phyloP scores from a whole-genome alignment of 139 green algal genomes.

The Chlamydomonas sp. region DNA sequence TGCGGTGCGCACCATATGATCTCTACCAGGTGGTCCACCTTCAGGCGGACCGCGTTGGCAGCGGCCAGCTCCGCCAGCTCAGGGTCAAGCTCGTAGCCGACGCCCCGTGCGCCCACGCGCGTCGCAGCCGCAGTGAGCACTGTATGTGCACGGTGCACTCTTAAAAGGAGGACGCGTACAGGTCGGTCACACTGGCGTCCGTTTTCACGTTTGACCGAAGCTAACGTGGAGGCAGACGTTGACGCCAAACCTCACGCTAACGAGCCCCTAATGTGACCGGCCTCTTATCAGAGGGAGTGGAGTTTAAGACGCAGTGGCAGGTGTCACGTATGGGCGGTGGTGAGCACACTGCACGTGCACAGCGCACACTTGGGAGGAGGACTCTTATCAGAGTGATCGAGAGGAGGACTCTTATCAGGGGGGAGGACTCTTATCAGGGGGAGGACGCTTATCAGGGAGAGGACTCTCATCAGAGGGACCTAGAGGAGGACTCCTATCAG shows the following conservation, averaged over 20 bases:
- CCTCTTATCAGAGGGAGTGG: too few species aligned
- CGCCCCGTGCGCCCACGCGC: neutral
- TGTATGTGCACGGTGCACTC: constrained; percentile 1
- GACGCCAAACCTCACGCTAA: too few species aligned
- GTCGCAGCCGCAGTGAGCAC: constrained; percentile 4
- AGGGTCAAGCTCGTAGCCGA: constrained; percentile 4
- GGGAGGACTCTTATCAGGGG: neutral
- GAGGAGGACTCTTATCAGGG: neutral
- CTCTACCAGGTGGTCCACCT: constrained; percentile 8
- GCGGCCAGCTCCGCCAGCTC: constrained; percentile 1
- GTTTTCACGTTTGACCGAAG: too few species aligned
- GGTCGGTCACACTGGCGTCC: too few species aligned
- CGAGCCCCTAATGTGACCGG: too few species aligned
- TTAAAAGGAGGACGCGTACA: neutral
- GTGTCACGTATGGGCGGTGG: too few species aligned
- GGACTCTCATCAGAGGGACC: too few species aligned
- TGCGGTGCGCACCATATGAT: neutral
- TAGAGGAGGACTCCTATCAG: too few species aligned
- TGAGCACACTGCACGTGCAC: constrained; percentile 6
- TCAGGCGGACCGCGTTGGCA: neutral
- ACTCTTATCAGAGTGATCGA: neutral
- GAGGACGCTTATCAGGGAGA: too few species aligned
- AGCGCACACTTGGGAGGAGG: neutral
- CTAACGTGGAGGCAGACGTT: too few species aligned
- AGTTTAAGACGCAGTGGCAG: too few species aligned